phyloP scores from a whole-genome alignment of 441 rosid species.

The Gossypium trilobum region DNA sequence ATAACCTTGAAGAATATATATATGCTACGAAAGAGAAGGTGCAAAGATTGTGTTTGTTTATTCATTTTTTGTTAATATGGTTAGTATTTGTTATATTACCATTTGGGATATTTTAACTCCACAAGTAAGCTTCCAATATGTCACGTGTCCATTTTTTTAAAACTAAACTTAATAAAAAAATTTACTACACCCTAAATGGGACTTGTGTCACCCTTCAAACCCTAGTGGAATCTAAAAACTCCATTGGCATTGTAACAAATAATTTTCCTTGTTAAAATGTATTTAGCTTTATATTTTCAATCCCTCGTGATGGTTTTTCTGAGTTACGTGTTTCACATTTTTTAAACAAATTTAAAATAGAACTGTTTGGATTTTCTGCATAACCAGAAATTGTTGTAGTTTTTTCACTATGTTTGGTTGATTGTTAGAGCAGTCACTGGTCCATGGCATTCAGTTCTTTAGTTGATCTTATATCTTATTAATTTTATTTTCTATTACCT shows the following conservation, averaged over 20 bases:
- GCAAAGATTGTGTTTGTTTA: constrained; percentile 4
- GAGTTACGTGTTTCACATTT: neutral
- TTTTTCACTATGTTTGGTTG: neutral
- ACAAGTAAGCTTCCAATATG: too few relatives aligned
- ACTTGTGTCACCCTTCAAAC: too few relatives aligned
- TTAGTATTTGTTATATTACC: too few relatives aligned
- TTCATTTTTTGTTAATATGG: neutral
- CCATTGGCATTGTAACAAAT: too few relatives aligned
- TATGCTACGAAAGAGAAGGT: constrained; percentile 96
- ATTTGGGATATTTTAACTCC: too few relatives aligned
- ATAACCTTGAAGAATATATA: constrained; percentile 80
- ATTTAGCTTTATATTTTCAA: neutral
- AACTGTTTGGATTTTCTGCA: neutral
- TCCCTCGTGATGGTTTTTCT: constrained; percentile 7
- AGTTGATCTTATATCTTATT: neutral
- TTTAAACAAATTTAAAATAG: neutral
- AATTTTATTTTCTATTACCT: constrained; percentile 7
- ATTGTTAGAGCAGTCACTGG: neutral
- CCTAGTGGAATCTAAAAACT: too few relatives aligned
- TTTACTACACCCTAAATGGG: too few relatives aligned
- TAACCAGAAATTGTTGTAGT: neutral
- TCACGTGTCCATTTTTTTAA: too few relatives aligned
- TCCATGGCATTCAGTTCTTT: neutral
- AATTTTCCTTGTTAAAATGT: neutral
- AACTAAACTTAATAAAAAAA: too few relatives aligned